phyloP scores from a whole-genome alignment of 2,329 filamentous ascomycete species.

The Bipolaris bicolor region DNA sequence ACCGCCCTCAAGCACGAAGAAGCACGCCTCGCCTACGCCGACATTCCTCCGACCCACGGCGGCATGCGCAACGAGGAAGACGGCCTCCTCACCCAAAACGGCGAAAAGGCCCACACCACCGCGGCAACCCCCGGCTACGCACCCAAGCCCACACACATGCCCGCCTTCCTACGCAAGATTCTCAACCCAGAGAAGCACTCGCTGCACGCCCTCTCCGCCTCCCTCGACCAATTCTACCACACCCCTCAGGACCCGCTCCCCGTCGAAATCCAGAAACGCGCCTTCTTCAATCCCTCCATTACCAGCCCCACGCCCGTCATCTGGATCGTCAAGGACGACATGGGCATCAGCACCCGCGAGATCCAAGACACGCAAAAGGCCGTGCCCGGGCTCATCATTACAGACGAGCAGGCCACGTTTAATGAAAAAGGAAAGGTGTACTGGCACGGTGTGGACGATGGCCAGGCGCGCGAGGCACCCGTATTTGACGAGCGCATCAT shows the following conservation, averaged over 20 bases:
- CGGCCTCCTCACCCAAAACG: slow-evolving; percentile 22
- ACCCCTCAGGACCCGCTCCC: slow-evolving; percentile 40
- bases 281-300: slow-evolving; percentile 54
- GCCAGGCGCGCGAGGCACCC: slow-evolving; percentile 51
- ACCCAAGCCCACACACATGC: slow-evolving; percentile 36
- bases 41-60: slow-evolving; percentile 26
- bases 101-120: slow-evolving; percentile 13
- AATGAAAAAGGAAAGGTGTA: slow-evolving; percentile 54
- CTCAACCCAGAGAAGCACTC: slow-evolving; percentile 46
- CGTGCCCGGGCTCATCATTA: slow-evolving; percentile 48
- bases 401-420: slow-evolving; percentile 54
- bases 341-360: slow-evolving; percentile 53
- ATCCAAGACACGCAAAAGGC: slow-evolving; percentile 50
- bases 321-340: slow-evolving; percentile 55
- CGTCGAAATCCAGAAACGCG: slow-evolving; percentile 48
- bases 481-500: slow-evolving; percentile 49
- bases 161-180: slow-evolving; percentile 39
- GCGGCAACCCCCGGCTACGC: slow-evolving; percentile 14
- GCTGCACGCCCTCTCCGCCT: slow-evolving; percentile 35
- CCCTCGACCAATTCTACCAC: slow-evolving; percentile 44
- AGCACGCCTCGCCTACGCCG: slow-evolving; percentile 38
- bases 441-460: slow-evolving; percentile 50
- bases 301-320: slow-evolving; percentile 52
- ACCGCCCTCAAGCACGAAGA: slow-evolving; percentile 40
- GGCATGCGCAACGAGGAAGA: slow-evolving; percentile 32